Evolutionary conservation across 192 early-diverging fungal genomes (phyloP).

Genomic region (Mycoemilia scoparia): DNA sequence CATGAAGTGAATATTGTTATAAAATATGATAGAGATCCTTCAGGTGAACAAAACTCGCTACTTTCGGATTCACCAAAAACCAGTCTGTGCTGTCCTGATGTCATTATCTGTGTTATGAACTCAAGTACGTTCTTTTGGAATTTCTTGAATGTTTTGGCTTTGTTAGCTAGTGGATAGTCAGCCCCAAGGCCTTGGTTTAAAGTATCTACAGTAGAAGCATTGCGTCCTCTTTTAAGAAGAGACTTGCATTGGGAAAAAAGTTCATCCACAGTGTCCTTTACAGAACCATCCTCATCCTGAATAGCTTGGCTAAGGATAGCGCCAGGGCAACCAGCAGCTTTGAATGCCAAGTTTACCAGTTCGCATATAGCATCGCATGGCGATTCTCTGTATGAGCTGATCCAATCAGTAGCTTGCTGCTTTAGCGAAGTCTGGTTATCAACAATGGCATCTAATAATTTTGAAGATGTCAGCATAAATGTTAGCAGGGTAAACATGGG

Average conservation of each 20-base stretch:
- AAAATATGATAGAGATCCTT: conserved; percentile 21
- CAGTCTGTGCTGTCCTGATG: conserved; percentile 37
- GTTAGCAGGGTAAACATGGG: too few species aligned
- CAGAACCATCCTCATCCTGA: conserved; percentile 35
- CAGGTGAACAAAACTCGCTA: too few species aligned
- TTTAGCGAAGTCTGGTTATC: conserved; percentile 36
- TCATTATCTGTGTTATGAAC: conserved; percentile 42
- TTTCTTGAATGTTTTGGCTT: conserved; percentile 39
- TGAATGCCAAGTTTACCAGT: conserved; percentile 49
- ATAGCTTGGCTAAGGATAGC: conserved; percentile 20
- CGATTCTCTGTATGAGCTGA: conserved; percentile 37
- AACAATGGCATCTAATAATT: conserved; percentile 25
- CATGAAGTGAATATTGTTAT: conserved; percentile 41
- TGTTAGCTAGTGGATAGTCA: conserved; percentile 68
- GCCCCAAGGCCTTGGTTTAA: conserved; percentile 14
- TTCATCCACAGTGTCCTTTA: conserved; percentile 29
- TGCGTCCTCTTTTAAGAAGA: conserved; percentile 7
- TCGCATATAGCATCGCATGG: conserved; percentile 37
- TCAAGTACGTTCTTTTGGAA: conserved; percentile 46
- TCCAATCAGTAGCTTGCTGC: conserved; percentile 50
- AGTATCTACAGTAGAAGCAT: not conserved
- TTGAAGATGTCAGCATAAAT: conserved; percentile 2
- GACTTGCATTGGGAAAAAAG: conserved; percentile 28
- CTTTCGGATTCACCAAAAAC: conserved; percentile 36
- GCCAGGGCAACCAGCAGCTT: conserved; percentile 38